Evolutionary conservation across 2,329 filamentous ascomycete species (phyloP).

Genomic region (Aspergillus fischeri): DNA sequence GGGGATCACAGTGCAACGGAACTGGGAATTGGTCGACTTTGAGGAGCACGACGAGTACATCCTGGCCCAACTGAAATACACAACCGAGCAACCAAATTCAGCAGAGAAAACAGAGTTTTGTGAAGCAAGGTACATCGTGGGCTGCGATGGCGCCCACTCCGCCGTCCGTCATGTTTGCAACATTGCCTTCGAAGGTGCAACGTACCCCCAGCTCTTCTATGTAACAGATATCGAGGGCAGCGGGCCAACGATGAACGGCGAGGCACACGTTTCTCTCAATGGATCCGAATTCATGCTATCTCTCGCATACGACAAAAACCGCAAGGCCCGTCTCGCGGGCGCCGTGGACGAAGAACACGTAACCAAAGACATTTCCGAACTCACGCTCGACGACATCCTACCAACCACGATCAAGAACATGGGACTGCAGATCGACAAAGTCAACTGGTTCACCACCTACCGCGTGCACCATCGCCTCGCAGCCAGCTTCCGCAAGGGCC

Average conservation of each 20-base stretch:
- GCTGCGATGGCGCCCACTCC: constrained; percentile 52
- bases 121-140: constrained; percentile 44
- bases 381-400: constrained; percentile 30
- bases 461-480: constrained; percentile 44
- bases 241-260: constrained; percentile 26
- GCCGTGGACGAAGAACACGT: constrained; percentile 17
- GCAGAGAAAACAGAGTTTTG: constrained; percentile 21
- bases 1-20: constrained; percentile 26
- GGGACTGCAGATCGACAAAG: constrained; percentile 22
- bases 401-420: constrained; percentile 18
- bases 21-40: constrained; percentile 22
- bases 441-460: constrained; percentile 44
- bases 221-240: constrained; percentile 42
- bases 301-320: constrained; percentile 23
- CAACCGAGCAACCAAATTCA: background rate
- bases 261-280: constrained; percentile 32
- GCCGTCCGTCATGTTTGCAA: constrained; percentile 41
- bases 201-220: constrained; percentile 44
- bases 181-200: constrained; percentile 40
- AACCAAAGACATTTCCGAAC: constrained; percentile 15
- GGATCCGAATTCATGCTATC: constrained; percentile 34
- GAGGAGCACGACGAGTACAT: constrained; percentile 19
- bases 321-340: constrained; percentile 23
- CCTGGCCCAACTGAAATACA: constrained; percentile 16
- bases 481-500: constrained; percentile 42